Evolutionary conservation across 108 stramenopile genomes (phyloP).

Genomic region (Tribonema minus): DNA sequence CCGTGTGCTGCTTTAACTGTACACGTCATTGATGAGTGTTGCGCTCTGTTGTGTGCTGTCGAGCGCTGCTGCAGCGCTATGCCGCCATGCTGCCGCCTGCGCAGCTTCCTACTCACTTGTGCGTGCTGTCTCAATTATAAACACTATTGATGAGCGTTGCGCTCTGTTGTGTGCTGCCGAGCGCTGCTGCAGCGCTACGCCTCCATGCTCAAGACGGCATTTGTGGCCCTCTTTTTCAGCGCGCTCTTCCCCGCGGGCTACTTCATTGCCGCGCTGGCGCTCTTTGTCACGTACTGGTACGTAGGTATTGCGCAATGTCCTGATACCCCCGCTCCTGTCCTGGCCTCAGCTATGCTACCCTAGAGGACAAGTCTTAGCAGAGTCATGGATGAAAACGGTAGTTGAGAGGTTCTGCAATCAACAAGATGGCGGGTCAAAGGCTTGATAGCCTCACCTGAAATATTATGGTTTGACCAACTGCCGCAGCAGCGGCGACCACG

Average conservation of each 20-base stretch:
- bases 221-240: conserved; percentile 27
- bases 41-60: no score
- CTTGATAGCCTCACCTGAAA: not conserved
- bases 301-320: not conserved
- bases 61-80: no score
- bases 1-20: no score
- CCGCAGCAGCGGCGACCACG: no score
- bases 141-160: no score
- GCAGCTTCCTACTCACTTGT: no score
- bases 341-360: not conserved
- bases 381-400: no score
- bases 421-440: not conserved
- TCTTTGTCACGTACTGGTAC: conserved; percentile 32
- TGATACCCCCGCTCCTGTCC: not conserved
- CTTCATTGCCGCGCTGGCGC: conserved; percentile 30
- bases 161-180: no score
- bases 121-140: no score
- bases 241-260: conserved; percentile 33
- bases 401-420: no score
- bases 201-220: conserved; percentile 18
- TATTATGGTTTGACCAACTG: not conserved
- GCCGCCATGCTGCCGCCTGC: no score
- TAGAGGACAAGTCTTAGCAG: not conserved
- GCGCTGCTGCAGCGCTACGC: conserved; percentile 40
- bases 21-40: no score